Base-by-base conservation (phyloP, 2,329 filamentous ascomycete genomes). In the Dichotomopilus funicola region DNA sequence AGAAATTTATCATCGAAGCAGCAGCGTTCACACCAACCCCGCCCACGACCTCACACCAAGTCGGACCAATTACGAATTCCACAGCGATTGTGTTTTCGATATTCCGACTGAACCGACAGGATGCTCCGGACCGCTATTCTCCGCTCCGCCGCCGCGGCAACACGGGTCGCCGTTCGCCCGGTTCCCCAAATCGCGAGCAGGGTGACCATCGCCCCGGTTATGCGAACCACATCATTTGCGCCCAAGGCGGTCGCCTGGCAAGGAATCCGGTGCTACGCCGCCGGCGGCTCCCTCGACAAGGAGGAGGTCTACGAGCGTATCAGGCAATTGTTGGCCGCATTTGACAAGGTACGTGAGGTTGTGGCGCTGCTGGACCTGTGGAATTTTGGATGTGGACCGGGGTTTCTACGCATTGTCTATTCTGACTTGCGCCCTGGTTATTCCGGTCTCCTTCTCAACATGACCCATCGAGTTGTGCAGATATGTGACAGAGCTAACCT, bases 91-190 rank as follows among this genome's bases (percentile, higher is more conserved):
- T 8, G 38, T 33, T 46, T 19, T 40, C 13, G 11, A 40, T 19
- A 33, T 1, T 13, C 56, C 54, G 36, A 47, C 4, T 51, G 41
- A 51, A 56, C 61, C 62, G 61, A 66, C 76, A 84, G 68, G 63
- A 97, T 97, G 92, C 91, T 96, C 81, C 89, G 92, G 78, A 85
- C 88, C 74, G 86, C 88, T 71, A 75, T 94, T 73, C 79, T 92
- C 78, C 88, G 88, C 76, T 87, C 88, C 69, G 83, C 87, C 72
- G 81, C 86, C 71, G 81, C 85, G 71, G 74, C 70, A 57, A 73
- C 78, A 65, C 75, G 77, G 66, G 70, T 73, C 62, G 73, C 78
- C 70, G 74, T 78, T 73, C 71, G 73, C 59, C 75, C 76, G 62
- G 65, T 70, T 74, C 74, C 82, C 72, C 79, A 82, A 69, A 79